phyloP scores from a whole-genome alignment of 1,284 basidiomycete species.

The Neonothopanus nambi region DNA sequence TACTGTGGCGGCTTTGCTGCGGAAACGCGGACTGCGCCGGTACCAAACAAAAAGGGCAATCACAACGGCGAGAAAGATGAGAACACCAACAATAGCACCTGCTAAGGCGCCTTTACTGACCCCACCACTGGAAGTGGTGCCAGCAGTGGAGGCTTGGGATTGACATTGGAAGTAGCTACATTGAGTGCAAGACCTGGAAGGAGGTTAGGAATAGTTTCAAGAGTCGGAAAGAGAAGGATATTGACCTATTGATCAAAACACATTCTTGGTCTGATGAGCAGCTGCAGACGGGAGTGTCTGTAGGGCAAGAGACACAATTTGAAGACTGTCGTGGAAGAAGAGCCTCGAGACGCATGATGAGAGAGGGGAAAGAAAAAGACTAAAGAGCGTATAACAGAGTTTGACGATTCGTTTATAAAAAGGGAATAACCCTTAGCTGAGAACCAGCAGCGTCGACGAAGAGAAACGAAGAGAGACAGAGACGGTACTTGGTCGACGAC shows the following conservation, averaged over 20 bases:
- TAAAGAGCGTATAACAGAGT: slow-evolving; percentile 35
- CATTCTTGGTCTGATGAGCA: slow-evolving; percentile 58
- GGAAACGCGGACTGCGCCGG: slow-evolving; percentile 45
- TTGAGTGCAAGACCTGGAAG: slow-evolving; percentile 52
- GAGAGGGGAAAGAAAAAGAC: slow-evolving; percentile 25
- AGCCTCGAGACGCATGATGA: slow-evolving; percentile 50
- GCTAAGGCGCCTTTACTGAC: slow-evolving; percentile 72
- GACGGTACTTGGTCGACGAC: slow-evolving; percentile 1
- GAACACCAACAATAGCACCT: slow-evolving; percentile 64
- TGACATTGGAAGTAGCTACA: slow-evolving; percentile 57
- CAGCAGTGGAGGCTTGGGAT: slow-evolving; percentile 21
- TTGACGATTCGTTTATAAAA: slow-evolving; percentile 17
- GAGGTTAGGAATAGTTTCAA: slow-evolving; percentile 6
- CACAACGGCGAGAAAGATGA: slow-evolving; percentile 57
- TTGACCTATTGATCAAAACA: slow-evolving; percentile 58
- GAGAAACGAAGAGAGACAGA: slow-evolving; percentile 6
- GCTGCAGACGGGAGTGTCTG: slow-evolving; percentile 49
- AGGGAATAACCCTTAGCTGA: slow-evolving; percentile 13
- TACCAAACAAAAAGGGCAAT: slow-evolving; percentile 61
- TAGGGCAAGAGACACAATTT: slow-evolving; percentile 40
- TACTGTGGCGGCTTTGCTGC: slow-evolving; percentile 28
- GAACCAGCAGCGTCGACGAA: slow-evolving; percentile 12
- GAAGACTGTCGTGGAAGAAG: slow-evolving; percentile 40
- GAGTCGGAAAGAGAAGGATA: slow-evolving; percentile 16
- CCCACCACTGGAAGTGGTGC: slow-evolving; percentile 32